These are phyloP conservation scores for Oenanthe javanica DNA, from an alignment of 140 eudicot species.

Conservation along the genomic window DNA sequence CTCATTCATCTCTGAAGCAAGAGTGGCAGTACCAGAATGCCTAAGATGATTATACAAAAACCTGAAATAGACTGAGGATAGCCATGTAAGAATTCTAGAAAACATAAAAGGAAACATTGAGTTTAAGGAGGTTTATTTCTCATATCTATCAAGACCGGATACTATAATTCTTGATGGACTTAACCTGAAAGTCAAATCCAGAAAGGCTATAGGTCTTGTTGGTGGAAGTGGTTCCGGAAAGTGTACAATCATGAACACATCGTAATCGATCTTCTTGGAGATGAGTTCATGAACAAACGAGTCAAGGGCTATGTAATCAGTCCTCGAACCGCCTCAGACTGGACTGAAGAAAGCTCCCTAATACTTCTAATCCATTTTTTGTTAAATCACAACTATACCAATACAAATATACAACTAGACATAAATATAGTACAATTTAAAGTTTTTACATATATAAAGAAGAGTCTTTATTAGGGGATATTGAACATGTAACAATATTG, in stretches of 20 bases:
- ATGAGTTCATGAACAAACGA: constrained; percentile 23
- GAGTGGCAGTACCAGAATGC: constrained; percentile 40
- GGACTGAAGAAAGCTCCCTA: constrained; percentile 22
- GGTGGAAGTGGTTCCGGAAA: constrained; percentile 91
- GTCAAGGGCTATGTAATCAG: constrained; percentile 27
- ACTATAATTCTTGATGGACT: constrained; percentile 52
- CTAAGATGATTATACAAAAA: constrained; percentile 43
- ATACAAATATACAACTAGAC: neutral
- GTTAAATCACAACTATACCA: neutral
- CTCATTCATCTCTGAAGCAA: constrained; percentile 60
- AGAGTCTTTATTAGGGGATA: too few relatives aligned
- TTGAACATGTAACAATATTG: too few relatives aligned
- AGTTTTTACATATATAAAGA: too few relatives aligned
- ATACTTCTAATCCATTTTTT: too few relatives aligned
- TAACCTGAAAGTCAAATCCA: constrained; percentile 48
- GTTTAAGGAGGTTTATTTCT: constrained; percentile 51
- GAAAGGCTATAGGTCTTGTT: constrained; percentile 66
- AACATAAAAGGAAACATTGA: constrained; percentile 54
- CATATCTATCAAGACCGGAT: constrained; percentile 67
- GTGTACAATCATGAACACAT: constrained; percentile 25
- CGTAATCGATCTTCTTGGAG: neutral
- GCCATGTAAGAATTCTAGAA: constrained; percentile 35
- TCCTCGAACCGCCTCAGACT: constrained; percentile 6
- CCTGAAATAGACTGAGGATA: constrained; percentile 50
- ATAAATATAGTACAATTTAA: neutral